phyloP scores from a whole-genome alignment of 1,284 basidiomycete species.

The Pterula multifida region DNA sequence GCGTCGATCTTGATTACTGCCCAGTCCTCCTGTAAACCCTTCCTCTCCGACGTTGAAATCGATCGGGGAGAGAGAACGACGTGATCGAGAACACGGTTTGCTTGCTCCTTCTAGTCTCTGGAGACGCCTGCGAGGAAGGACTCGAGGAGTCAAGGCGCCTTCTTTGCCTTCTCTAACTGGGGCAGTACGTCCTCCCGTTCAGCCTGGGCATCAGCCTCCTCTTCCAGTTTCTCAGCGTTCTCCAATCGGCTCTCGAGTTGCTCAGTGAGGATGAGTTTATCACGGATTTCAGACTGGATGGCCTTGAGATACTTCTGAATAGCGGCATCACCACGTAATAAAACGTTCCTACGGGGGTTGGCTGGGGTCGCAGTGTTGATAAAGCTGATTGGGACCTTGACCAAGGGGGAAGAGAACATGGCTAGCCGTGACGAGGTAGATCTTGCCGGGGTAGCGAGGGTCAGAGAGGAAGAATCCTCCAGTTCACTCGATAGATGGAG shows the following conservation, averaged over 20 bases:
- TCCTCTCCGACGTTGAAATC: conserved; percentile 12
- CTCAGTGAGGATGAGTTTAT: not conserved
- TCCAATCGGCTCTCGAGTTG: not conserved
- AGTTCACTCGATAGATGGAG: not conserved
- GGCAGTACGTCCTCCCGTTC: conserved; percentile 6
- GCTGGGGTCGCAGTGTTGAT: not conserved
- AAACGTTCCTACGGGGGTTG: not conserved
- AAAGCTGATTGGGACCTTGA: conserved; percentile 3
- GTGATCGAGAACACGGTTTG: conserved; percentile 19
- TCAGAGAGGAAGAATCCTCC: conserved; percentile 6
- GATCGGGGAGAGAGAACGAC: conserved; percentile 20
- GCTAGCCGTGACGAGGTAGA: conserved; percentile 14
- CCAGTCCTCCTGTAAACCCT: conserved; percentile 21
- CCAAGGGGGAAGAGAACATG: conserved; percentile 12
- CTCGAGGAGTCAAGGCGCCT: conserved; percentile 14
- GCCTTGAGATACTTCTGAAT: not conserved
- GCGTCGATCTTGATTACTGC: conserved; percentile 21
- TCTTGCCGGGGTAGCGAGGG: conserved; percentile 10
- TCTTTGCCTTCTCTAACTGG: conserved; percentile 12
- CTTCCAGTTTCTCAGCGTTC: conserved; percentile 5
- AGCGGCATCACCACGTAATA: not conserved
- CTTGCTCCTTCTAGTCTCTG: not conserved
- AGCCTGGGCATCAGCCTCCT: conserved; percentile 6
- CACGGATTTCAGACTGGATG: not conserved
- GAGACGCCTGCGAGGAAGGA: conserved; percentile 12